Conservation (phyloP, 2,329 filamentous ascomycete genomes). For the Penicillium sp. region DNA sequence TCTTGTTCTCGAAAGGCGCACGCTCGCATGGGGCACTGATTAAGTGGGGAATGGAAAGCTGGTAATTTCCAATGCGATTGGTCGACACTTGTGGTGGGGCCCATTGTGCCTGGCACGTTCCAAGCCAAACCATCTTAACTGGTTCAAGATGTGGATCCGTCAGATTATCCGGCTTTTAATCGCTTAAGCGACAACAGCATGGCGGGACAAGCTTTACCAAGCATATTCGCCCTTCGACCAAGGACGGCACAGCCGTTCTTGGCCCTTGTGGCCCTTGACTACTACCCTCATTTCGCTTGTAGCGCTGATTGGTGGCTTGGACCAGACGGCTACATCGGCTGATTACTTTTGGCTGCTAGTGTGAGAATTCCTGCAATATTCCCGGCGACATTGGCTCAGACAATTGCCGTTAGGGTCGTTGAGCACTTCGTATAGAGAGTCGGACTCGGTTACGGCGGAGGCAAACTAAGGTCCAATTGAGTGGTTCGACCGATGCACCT, state of each 20-base stretch:
- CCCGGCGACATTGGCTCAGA: background rate
- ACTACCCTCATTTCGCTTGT: background rate
- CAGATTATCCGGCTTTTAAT: background rate
- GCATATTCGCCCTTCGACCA: background rate
- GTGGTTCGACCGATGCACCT: background rate
- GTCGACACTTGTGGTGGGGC: background rate
- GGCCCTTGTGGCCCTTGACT: background rate
- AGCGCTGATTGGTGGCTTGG: background rate
- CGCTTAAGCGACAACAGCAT: background rate
- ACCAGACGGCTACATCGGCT: background rate
- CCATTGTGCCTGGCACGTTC: background rate
- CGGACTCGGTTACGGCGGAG: background rate
- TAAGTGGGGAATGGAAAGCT: background rate
- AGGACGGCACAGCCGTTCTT: background rate
- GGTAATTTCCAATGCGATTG: background rate
- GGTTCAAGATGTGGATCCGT: background rate
- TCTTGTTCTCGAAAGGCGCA: background rate
- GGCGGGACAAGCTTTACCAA: background rate
- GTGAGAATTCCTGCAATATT: background rate
- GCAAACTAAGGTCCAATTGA: background rate
- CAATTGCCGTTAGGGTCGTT: background rate
- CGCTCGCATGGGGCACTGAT: background rate
- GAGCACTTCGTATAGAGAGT: background rate
- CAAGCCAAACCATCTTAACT: background rate
- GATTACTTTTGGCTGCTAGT: background rate